phyloP scores from a whole-genome alignment of 2,329 filamentous ascomycete genomes.

The Phialocephala sp. region DNA sequence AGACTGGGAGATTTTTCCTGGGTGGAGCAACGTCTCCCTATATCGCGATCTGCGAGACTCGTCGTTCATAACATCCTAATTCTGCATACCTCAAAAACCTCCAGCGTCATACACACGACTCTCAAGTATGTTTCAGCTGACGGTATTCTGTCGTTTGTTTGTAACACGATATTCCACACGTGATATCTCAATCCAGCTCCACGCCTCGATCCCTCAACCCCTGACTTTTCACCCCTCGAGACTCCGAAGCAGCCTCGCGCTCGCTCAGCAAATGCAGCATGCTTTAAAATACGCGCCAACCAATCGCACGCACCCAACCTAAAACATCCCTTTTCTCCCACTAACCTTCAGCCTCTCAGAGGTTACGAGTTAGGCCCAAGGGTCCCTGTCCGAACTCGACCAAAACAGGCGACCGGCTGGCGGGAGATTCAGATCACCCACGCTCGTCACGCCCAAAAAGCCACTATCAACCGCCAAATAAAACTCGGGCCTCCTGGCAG shows the following conservation, averaged over 20 bases:
- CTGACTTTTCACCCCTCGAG: too few relatives aligned
- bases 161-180: background rate
- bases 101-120: background rate
- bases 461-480: background rate
- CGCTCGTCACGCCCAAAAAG: background rate
- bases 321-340: background rate
- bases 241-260: background rate
- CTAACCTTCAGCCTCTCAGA: background rate
- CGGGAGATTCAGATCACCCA: background rate
- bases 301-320: background rate
- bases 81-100: background rate
- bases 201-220: background rate
- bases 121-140: too few relatives aligned
- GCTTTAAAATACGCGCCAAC: background rate
- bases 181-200: background rate
- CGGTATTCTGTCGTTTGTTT: too few relatives aligned
- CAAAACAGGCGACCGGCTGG: background rate
- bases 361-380: too few relatives aligned
- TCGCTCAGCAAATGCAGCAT: background rate
- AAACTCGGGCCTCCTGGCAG: background rate
- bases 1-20: slow-evolving; percentile 43
- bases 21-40: slow-evolving; percentile 35
- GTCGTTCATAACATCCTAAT: background rate
- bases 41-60: slow-evolving; percentile 35
- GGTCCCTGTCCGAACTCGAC: too few relatives aligned